These are phyloP conservation scores for Simplicillium aogashimaense DNA, from an alignment of 2,329 filamentous ascomycete genomes.

Conservation along the genomic window DNA sequence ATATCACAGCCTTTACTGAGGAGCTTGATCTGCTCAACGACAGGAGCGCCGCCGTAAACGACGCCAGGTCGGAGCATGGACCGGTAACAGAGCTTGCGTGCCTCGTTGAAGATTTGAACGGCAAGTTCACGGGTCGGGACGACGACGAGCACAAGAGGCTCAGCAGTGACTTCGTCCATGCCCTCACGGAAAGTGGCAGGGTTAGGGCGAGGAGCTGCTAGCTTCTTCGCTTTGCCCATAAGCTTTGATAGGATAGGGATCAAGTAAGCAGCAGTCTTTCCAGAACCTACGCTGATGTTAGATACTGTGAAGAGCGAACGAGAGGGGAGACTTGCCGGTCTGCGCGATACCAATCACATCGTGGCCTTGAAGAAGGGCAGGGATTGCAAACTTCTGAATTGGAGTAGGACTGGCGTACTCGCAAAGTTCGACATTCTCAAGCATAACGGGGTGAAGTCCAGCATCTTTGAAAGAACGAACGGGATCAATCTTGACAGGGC, in stretches of 20 bases:
- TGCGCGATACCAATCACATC: constrained; percentile 88
- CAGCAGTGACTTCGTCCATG: constrained; percentile 51
- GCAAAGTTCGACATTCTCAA: constrained; percentile 64
- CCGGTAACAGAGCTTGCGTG: constrained; percentile 85
- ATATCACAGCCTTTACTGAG: constrained; percentile 81
- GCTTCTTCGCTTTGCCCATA: constrained; percentile 91
- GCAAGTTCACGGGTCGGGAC: constrained; percentile 84
- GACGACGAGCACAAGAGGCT: constrained; percentile 80
- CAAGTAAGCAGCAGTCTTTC: constrained; percentile 90
- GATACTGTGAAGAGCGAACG: background rate
- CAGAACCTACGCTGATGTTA: constrained; percentile 59
- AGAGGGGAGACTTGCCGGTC: constrained; percentile 62
- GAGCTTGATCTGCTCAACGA: constrained; percentile 59
- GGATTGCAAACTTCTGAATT: constrained; percentile 78
- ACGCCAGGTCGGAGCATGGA: constrained; percentile 91
- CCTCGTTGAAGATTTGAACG: constrained; percentile 91
- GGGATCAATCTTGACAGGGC: constrained; percentile 38
- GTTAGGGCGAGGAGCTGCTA: constrained; percentile 69
- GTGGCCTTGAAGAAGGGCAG: constrained; percentile 63
- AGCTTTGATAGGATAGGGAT: constrained; percentile 81
- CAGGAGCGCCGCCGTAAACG: constrained; percentile 73
- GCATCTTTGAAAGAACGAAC: constrained; percentile 58
- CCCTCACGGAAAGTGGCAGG: constrained; percentile 42
- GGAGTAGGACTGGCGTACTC: constrained; percentile 69
- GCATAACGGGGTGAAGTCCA: constrained; percentile 76